Percentiles rank a stretch among this genome's conserved stretches.
phyloP scores from a whole-genome alignment of 352 stramenopile genomes.

The Pythium phragmiticola region DNA sequence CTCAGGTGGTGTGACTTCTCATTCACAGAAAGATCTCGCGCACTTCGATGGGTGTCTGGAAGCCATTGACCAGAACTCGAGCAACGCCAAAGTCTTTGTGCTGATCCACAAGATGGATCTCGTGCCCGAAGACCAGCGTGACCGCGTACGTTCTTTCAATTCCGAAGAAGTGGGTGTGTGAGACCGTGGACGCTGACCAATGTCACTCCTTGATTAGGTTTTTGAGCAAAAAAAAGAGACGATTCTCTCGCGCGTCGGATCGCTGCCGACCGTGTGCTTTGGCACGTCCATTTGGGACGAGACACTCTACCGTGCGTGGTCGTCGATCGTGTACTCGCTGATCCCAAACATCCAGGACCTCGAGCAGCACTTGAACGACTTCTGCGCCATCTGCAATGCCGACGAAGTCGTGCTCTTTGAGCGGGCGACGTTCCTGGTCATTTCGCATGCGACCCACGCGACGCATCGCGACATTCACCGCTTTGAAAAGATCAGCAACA shows the following conservation, averaged over 20 bases:
- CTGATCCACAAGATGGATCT: constrained; percentile 99
- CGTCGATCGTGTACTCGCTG: constrained; percentile 98
- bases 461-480: constrained; percentile 96
- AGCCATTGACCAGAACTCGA: constrained; percentile 98
- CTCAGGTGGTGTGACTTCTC: constrained; percentile 1
- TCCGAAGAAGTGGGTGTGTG: constrained; percentile 76
- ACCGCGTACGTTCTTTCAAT: constrained; percentile 48
- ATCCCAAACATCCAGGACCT: constrained; percentile 98
- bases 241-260: constrained; percentile 90
- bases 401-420: constrained; percentile 98
- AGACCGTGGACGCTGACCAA: constrained; percentile 25
- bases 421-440: constrained; percentile 98
- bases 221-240: constrained; percentile 95
- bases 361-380: constrained; percentile 95
- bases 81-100: constrained; percentile 98
- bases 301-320: constrained; percentile 99
- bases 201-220: constrained; percentile 44
- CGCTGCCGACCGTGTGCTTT: constrained; percentile 91
- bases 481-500: constrained; percentile 99
- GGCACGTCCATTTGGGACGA: constrained; percentile 99
- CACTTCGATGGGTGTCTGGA: constrained; percentile 97
- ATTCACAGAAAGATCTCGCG: constrained; percentile 93
- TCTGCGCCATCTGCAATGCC: constrained; percentile 96
- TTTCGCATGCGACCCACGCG: constrained; percentile 92
- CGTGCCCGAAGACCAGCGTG: constrained; percentile 85